Conservation (phyloP, 2,329 filamentous ascomycete genomes). For the Lecanoromycetidae sp. region DNA sequence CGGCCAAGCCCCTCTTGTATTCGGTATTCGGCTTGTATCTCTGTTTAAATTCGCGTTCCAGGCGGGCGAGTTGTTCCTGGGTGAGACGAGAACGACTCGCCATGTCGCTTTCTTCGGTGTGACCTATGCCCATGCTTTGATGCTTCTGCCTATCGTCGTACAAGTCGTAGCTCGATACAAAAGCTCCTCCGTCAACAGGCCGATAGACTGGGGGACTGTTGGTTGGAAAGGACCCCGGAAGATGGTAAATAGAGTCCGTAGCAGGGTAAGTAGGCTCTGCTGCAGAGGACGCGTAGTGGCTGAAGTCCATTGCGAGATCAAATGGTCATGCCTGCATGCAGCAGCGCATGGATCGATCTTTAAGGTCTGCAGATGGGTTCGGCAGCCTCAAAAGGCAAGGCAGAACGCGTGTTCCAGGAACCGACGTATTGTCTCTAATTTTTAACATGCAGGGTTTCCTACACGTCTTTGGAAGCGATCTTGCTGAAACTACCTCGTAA, state of each 20-base stretch:
- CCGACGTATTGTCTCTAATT: too few relatives aligned
- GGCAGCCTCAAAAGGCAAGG: not conserved
- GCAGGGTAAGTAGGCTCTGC: slow-evolving; percentile 28
- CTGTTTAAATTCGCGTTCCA: slow-evolving; percentile 38
- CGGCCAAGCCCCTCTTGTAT: slow-evolving; percentile 37
- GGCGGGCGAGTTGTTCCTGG: slow-evolving; percentile 39
- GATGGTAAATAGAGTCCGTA: slow-evolving; percentile 32
- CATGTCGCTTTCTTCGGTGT: slow-evolving; percentile 38
- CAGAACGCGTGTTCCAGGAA: too few relatives aligned
- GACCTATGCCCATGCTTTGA: slow-evolving; percentile 13
- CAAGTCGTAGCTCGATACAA: not conserved
- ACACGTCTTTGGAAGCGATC: not conserved
- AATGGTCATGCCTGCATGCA: slow-evolving; percentile 2
- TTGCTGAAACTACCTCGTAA: not conserved
- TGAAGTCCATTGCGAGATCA: slow-evolving; percentile 10
- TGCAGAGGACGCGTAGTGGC: slow-evolving; percentile 6
- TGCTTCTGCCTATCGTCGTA: slow-evolving; percentile 18
- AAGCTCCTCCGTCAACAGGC: not conserved
- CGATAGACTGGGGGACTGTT: slow-evolving; percentile 23
- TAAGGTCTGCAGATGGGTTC: not conserved
- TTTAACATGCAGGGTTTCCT: not conserved
- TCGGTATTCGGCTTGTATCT: slow-evolving; percentile 40
- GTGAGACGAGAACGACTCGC: slow-evolving; percentile 38
- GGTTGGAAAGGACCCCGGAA: slow-evolving; percentile 26
- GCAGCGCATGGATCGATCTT: not conserved